Percentiles rank a stretch among this genome's conserved stretches.
phyloP scores from a whole-genome alignment of 208 protist species.

The Acanthamoeba lenticulata region DNA sequence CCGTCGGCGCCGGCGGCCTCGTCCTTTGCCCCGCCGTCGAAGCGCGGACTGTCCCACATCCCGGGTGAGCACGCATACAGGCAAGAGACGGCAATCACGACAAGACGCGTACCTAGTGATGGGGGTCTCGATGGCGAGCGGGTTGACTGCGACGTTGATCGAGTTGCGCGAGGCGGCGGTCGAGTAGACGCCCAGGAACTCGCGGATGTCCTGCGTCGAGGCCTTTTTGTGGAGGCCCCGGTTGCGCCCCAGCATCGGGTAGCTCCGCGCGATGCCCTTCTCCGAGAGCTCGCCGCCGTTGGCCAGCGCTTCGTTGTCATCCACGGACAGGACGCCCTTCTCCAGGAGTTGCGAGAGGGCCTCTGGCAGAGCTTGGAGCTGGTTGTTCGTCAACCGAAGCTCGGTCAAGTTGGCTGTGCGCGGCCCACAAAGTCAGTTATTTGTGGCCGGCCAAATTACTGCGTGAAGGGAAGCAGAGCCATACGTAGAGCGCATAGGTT shows the following conservation, averaged over 20 bases:
- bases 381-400: background rate
- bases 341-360: background rate
- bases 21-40: background rate
- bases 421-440: background rate
- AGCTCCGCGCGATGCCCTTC: background rate
- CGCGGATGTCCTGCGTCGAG: slow-evolving; percentile 42
- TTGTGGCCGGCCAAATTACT: background rate
- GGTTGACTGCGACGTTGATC: slow-evolving; percentile 17
- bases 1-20: background rate
- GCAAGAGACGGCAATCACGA: background rate
- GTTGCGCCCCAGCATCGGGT: background rate
- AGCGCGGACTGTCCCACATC: background rate
- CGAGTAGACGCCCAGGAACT: slow-evolving; percentile 1
- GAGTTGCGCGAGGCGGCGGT: background rate
- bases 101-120: background rate
- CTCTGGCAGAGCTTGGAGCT: background rate
- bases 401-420: background rate
- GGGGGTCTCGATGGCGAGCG: slow-evolving; percentile 24
- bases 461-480: background rate
- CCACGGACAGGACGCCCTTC: background rate
- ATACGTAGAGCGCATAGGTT: background rate
- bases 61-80: background rate
- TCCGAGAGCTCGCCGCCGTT: too few species aligned
- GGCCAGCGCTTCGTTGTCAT: background rate
- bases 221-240: slow-evolving; percentile 19